Evolutionary conservation across 768 basidiomycete genomes (phyloP), one percentile per base, ranked within the genome.

Genomic region (Psilocybe cubensis): DNA sequence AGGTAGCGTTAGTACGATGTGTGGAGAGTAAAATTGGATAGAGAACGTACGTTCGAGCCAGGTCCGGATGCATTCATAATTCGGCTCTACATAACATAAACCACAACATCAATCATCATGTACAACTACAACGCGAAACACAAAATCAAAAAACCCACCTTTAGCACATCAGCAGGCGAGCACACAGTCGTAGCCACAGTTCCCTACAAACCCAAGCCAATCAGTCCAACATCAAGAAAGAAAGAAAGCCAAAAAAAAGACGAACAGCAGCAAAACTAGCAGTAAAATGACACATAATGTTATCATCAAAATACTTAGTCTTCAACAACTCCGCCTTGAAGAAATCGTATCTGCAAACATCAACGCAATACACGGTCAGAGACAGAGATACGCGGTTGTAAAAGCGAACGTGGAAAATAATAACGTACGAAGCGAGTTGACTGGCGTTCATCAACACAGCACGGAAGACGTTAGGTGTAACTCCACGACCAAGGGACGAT

Each of bases 11-110:
- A 17, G 43, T 58, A 46, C 35, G 49, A 25, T 23, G 14, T 28
- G 41, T 27, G 17, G 2, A n/a, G 20, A 38, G 33, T 21, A 12
- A 9, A 1, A 18, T n/a, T 17, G 17, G 10, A 14, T 14, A 51
- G 2, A 23, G 42, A 23, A 81, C 86, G 54, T 67, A 90, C 88
- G 46, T 77, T 84, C 0, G 88, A 89, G 21, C 92, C 92, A 8
- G 89, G 85, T 17, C 91, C 92, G 0, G 88, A 88, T 0, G 92
- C 91, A 64, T 90, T 93, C 92, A 94, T 94, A 68, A 94, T 91
- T 31, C 92, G 86, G 61, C 88, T 91, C 83, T 86, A 67, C 52
- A 25, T 29, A 31, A 46, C 43, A 25, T 14, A n/a, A n/a, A n/a
- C n/a, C n/a, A n/a, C n/a, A n/a, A n/a, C n/a, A n/a, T n/a, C n/a